Evolutionary conservation across 2,329 filamentous ascomycete species (phyloP).

Genomic region (Clarireedia paspali): DNA sequence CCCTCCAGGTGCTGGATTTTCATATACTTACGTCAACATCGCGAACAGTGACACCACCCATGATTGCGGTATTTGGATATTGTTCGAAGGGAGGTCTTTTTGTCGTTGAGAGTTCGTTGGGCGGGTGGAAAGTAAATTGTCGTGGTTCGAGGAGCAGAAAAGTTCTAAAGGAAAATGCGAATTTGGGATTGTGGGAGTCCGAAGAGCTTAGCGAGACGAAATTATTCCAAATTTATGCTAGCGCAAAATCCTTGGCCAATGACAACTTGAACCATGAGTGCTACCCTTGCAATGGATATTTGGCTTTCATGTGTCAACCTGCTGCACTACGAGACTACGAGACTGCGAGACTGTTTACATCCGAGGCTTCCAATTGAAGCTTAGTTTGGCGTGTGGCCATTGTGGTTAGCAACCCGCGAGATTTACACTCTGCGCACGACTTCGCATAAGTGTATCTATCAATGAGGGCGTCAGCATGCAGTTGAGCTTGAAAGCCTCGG

Average conservation of each 20-base stretch:
- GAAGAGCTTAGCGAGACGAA: conserved; percentile 1
- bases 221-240: not conserved
- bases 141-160: conserved; percentile 5
- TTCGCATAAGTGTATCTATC: too few species aligned
- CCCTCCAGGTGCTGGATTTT: conserved; percentile 18
- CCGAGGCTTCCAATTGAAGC: too few species aligned
- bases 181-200: conserved; percentile 1
- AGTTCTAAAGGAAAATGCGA: not conserved
- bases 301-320: too few species aligned
- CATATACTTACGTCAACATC: conserved; percentile 70
- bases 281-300: not conserved
- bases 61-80: conserved; percentile 50
- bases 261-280: not conserved
- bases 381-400: too few species aligned
- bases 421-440: too few species aligned
- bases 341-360: too few species aligned
- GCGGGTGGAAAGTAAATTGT: conserved; percentile 6
- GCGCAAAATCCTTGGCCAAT: not conserved
- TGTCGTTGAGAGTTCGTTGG: conserved; percentile 11
- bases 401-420: too few species aligned
- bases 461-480: too few species aligned
- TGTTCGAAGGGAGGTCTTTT: conserved; percentile 15
- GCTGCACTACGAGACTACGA: too few species aligned
- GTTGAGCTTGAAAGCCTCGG: too few species aligned
- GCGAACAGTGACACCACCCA: conserved; percentile 77